Percentiles rank a stretch among this genome's conserved stretches.
phyloP scores from a whole-genome alignment of 2,329 filamentous ascomycete species.

The Didymella sp. region DNA sequence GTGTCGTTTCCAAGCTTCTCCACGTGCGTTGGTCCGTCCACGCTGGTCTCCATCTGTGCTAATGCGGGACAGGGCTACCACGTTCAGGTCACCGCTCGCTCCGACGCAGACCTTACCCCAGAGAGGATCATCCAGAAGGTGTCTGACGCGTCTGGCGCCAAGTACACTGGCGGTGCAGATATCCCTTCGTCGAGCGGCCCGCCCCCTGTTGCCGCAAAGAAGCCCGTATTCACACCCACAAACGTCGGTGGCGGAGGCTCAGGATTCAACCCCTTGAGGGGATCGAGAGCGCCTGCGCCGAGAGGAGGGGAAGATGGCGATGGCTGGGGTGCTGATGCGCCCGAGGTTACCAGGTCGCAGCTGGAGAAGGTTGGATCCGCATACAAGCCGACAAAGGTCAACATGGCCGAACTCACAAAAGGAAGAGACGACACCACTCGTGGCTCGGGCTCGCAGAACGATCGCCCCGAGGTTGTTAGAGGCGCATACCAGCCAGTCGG shows the following conservation, averaged over 20 bases:
- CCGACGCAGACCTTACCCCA: conserved; percentile 85
- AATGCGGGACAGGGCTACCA: conserved; percentile 74
- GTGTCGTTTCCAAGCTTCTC: conserved; percentile 87
- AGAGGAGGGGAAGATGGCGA: conserved; percentile 74
- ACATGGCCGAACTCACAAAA: conserved; percentile 83
- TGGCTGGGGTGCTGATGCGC: conserved; percentile 94
- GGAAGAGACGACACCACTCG: conserved; percentile 73
- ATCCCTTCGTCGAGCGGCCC: conserved; percentile 63
- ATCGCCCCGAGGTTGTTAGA: conserved; percentile 70
- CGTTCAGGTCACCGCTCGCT: conserved; percentile 94
- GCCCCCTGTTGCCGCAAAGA: conserved; percentile 78
- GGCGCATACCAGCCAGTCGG: conserved; percentile 93
- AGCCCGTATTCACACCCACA: conserved; percentile 90
- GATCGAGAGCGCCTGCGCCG: conserved; percentile 63
- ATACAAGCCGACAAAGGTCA: conserved; percentile 94
- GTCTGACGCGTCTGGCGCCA: conserved; percentile 89
- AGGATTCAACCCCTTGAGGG: conserved; percentile 72
- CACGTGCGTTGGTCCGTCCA: conserved; percentile 63
- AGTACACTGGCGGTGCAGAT: conserved; percentile 77
- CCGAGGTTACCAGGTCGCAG: conserved; percentile 83
- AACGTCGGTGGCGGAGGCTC: conserved; percentile 61
- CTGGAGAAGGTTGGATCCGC: conserved; percentile 91
- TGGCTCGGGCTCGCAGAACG: conserved; percentile 59
- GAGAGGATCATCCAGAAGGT: conserved; percentile 93
- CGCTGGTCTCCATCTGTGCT: conserved; percentile 24